Evolutionary conservation across 108 stramenopile species (phyloP).

Genomic region (Cylindrotheca fusiformis): DNA sequence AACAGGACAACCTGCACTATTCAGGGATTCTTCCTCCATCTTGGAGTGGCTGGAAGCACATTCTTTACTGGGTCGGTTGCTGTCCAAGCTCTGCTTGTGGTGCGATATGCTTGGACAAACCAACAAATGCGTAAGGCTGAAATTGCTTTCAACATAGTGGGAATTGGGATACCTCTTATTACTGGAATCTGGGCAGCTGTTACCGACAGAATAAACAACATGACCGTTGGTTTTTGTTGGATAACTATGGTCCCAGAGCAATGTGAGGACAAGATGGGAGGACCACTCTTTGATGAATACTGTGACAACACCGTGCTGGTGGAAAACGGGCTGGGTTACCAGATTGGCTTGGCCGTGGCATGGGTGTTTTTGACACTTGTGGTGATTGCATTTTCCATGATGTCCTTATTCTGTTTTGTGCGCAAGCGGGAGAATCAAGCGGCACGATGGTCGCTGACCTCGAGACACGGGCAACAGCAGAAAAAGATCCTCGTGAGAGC

Average conservation of each 20-base stretch:
- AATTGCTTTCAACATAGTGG: neutral
- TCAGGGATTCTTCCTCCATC: constrained; percentile 15
- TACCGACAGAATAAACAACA: neutral
- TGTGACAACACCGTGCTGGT: neutral
- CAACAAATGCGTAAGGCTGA: neutral
- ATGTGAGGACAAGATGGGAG: neutral
- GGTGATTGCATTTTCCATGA: neutral
- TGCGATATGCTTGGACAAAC: neutral
- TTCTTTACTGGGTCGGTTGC: neutral
- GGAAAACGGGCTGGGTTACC: neutral
- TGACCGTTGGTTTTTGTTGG: neutral
- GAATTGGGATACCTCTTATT: neutral
- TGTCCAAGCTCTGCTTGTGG: neutral
- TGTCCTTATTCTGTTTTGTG: neutral
- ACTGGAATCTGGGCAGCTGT: neutral
- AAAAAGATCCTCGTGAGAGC: neutral
- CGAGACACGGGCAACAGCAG: neutral
- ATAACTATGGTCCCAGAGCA: neutral
- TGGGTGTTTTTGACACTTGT: neutral
- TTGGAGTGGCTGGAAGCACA: neutral
- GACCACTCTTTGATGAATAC: neutral
- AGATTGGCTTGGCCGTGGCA: neutral
- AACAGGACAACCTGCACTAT: constrained; percentile 8
- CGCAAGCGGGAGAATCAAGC: neutral
- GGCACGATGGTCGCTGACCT: neutral